Evolutionary conservation across 345 rosid species (phyloP).

Genomic region (Raphanus raphanistrum): DNA sequence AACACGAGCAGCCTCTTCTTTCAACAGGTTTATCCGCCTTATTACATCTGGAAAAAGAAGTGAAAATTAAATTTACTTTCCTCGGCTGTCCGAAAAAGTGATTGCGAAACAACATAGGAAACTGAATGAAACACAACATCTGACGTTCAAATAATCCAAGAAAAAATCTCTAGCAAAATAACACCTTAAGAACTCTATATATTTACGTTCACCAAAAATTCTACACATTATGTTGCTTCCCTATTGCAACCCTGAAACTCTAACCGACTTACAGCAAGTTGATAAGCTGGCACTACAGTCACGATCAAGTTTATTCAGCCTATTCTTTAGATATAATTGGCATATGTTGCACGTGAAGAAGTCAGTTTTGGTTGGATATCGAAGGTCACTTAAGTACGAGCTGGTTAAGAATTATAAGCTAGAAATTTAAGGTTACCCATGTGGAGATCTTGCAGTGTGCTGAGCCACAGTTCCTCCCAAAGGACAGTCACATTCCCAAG

Average conservation of each 20-base stretch:
- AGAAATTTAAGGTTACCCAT: slow-evolving; percentile 55
- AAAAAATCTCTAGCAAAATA: neutral
- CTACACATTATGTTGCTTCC: slow-evolving; percentile 12
- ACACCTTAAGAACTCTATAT: slow-evolving; percentile 1
- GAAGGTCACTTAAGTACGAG: slow-evolving; percentile 11
- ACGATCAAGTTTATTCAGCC: slow-evolving; percentile 12
- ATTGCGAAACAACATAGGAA: slow-evolving; percentile 1
- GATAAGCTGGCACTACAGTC: neutral
- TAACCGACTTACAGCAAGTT: neutral
- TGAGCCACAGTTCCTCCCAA: slow-evolving; percentile 97
- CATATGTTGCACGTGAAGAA: neutral
- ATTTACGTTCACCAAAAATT: slow-evolving; percentile 1
- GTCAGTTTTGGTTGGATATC: slow-evolving; percentile 3
- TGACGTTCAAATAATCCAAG: slow-evolving; percentile 9
- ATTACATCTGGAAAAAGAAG: slow-evolving; percentile 64
- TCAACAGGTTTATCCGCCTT: slow-evolving; percentile 79
- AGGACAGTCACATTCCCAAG: slow-evolving; percentile 89
- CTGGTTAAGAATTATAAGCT: neutral
- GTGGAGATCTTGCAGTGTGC: slow-evolving; percentile 96
- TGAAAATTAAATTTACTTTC: slow-evolving; percentile 5
- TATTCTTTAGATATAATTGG: slow-evolving; percentile 12
- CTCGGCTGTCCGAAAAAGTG: neutral
- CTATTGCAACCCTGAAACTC: slow-evolving; percentile 7
- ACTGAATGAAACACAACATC: slow-evolving; percentile 12
- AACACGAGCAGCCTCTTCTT: slow-evolving; percentile 85